phyloP scores from a whole-genome alignment of 306 rosid genomes.

The Acacia melanoxylon region DNA sequence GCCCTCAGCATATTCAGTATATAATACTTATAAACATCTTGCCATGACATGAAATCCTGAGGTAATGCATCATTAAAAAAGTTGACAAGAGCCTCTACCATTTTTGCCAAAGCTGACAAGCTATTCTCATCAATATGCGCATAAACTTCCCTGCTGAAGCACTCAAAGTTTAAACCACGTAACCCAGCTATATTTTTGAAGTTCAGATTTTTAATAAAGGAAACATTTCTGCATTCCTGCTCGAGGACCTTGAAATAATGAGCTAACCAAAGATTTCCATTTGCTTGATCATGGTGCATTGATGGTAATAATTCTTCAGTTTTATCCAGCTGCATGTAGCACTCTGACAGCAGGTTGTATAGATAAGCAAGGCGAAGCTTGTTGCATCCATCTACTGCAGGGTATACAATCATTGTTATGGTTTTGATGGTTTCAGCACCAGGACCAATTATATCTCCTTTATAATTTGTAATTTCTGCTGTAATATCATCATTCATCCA shows the following conservation, averaged over 20 bases:
- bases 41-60: constrained; percentile 78
- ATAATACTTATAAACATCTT: constrained; percentile 79
- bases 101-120: constrained; percentile 79
- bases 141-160: constrained; percentile 72
- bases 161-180: constrained; percentile 69
- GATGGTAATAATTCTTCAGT: constrained; percentile 45
- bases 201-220: constrained; percentile 63
- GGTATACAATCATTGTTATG: constrained; percentile 73
- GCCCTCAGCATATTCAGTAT: constrained; percentile 50
- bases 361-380: constrained; percentile 82
- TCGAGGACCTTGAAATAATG: constrained; percentile 67
- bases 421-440: constrained; percentile 66
- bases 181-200: constrained; percentile 94
- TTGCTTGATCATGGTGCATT: constrained; percentile 49
- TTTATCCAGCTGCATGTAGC: constrained; percentile 76
- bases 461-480: constrained; percentile 66
- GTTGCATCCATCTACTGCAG: constrained; percentile 78
- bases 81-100: constrained; percentile 65
- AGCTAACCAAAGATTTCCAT: constrained; percentile 53
- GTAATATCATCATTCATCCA: constrained; percentile 88
- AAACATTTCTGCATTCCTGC: constrained; percentile 74
- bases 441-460: constrained; percentile 54
- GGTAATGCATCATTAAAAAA: constrained; percentile 55
- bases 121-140: constrained; percentile 60
- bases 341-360: constrained; percentile 75